Conservation (phyloP, 805 yeast species). For the Ogataea trehaloabstinens region DNA sequence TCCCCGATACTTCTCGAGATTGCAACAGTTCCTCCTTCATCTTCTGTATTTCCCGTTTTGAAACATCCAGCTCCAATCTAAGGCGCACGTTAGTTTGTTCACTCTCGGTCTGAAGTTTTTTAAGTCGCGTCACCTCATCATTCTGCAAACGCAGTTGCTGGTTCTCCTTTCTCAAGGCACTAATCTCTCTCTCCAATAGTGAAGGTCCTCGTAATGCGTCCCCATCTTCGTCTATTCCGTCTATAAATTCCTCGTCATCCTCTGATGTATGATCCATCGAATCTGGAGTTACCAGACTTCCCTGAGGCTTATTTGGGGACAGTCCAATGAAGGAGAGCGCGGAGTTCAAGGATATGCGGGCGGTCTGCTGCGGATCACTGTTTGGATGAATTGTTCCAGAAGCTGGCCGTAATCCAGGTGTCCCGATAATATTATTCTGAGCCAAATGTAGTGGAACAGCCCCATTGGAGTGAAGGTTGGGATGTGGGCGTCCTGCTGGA, state of each 20-base stretch:
- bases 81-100: background rate
- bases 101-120: constrained; percentile 4
- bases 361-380: constrained; percentile 11
- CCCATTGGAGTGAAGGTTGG: background rate
- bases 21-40: constrained; percentile 8
- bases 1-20: constrained; percentile 5
- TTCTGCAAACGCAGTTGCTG: background rate
- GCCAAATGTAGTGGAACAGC: constrained; percentile 5
- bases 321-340: constrained; percentile 22
- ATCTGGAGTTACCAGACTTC: constrained; percentile 17
- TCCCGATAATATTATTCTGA: constrained; percentile 18
- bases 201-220: background rate
- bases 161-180: constrained; percentile 13
- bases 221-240: constrained; percentile 11
- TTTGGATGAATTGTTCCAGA: constrained; percentile 9
- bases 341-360: constrained; percentile 25
- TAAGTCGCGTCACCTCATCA: background rate
- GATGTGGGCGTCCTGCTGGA: constrained; percentile 2
- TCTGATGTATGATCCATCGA: constrained; percentile 12
- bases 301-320: constrained; percentile 15
- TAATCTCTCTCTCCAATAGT: constrained; percentile 5
- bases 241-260: constrained; percentile 8
- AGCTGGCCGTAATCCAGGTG: constrained; percentile 22
- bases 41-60: background rate
- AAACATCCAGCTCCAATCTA: background rate